Base-by-base conservation (phyloP, 768 basidiomycete species). In the Exidia glandulosa region DNA sequence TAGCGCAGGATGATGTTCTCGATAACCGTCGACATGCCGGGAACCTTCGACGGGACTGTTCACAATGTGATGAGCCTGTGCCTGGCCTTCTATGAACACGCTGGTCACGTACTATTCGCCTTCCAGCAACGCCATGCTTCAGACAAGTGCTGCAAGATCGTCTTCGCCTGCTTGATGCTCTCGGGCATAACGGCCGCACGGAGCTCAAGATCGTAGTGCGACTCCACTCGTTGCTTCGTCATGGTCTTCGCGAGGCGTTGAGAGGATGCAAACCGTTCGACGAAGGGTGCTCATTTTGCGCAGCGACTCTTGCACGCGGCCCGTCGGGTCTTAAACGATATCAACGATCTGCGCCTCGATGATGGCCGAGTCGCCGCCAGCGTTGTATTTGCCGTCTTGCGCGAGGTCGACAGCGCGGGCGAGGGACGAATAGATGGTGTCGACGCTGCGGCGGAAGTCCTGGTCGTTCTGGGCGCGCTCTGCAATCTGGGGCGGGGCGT, bases 51-150 rank as follows among this genome's bases (percentile, higher is more conserved):
- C 25, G 96, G 96, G 67, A 99, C 87, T 83, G 73, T n/a, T n/a
- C n/a, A n/a, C n/a, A n/a, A n/a, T n/a, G n/a, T n/a, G n/a, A n/a
- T n/a, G n/a, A n/a, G n/a, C n/a, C 13, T 60, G 57, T n/a, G 19
- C 5, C 10, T 12, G 13, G 52, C 9, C 12, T 61, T 55, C 58
- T 25, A 30, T 27, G 23, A 1, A 48, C 30, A 33, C 29, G 29
- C 12, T 29, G 14, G 14, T 2, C n/a, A 73, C 83, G 66, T 62
- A 84, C 83, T 93, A 69, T 93, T 93, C 3, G 90, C 90, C 72
- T 93, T 93, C 90, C 90, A 93, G 74, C 94, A 97, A 66, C 95
- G 81, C 96, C 96, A 98, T 10, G 95, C 96, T 70, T 98, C 96
- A 2, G 94, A 96, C 65, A 98, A 75, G 71, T 98, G 96, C 71